Evolutionary conservation across 257 asterid species (phyloP).

Genomic region (Buddleja alternifolia): DNA sequence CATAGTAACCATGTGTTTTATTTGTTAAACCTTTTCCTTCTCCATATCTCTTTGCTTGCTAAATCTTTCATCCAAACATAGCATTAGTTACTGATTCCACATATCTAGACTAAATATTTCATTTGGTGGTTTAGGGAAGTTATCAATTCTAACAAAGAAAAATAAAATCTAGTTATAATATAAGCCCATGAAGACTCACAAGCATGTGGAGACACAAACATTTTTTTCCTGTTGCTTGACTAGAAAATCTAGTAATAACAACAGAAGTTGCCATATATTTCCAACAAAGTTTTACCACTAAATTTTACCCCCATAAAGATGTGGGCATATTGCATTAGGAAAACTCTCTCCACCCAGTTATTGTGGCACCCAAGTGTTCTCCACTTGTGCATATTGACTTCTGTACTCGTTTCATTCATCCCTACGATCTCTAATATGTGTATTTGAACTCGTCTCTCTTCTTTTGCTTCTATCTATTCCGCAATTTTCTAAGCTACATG

Average conservation of each 20-base stretch:
- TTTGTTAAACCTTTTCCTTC: too few relatives aligned
- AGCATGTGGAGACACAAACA: too few relatives aligned
- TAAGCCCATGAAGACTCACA: not conserved
- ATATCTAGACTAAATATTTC: not conserved
- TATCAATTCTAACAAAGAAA: not conserved
- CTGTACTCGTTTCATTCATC: not conserved
- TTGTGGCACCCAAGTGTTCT: not conserved
- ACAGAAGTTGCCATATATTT: not conserved
- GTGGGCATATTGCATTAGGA: too few relatives aligned
- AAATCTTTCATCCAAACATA: not conserved
- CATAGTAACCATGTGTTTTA: too few relatives aligned
- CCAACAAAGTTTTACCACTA: not conserved
- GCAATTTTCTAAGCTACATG: not conserved
- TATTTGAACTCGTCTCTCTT: not conserved
- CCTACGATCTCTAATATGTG: not conserved
- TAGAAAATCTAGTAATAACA: too few relatives aligned
- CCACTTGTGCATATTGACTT: not conserved
- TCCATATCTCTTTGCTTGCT: too few relatives aligned
- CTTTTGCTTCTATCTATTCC: not conserved
- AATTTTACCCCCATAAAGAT: too few relatives aligned
- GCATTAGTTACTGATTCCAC: not conserved
- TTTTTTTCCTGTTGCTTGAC: too few relatives aligned
- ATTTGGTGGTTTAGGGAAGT: too few relatives aligned
- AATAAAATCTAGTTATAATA: not conserved
- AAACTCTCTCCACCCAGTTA: not conserved